Percentiles rank a stretch among this genome's conserved stretches.
These are phyloP conservation scores for Mortierella sp. DNA, from an alignment of 371 early-diverging fungal genomes.

Conservation along the genomic window DNA sequence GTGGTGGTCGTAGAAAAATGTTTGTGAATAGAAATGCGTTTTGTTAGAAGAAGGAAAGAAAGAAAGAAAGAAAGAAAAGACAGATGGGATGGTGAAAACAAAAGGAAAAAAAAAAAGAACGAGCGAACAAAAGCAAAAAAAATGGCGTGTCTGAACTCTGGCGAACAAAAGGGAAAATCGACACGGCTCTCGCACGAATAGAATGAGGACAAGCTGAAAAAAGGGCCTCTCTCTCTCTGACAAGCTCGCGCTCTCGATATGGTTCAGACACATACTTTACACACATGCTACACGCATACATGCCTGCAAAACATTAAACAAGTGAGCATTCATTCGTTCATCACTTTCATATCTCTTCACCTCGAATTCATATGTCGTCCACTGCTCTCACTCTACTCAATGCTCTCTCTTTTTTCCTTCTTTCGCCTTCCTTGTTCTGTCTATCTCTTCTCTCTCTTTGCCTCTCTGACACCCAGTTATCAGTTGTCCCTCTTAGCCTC, in stretches of 20 bases:
- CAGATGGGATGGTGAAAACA: not conserved
- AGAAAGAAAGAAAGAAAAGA: not conserved
- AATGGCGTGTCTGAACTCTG: not conserved
- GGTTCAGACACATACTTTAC: not conserved
- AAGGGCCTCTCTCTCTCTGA: not conserved
- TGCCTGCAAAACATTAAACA: not conserved
- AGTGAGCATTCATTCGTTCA: not conserved
- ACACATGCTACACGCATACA: not conserved
- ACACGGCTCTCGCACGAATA: not conserved
- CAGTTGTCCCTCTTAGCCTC: not conserved
- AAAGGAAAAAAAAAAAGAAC: not conserved
- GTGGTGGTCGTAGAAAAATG: not conserved
- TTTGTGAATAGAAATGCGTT: not conserved
- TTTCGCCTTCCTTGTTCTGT: not conserved
- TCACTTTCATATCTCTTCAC: not conserved
- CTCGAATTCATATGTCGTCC: constrained; percentile 4
- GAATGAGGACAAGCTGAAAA: too few species aligned
- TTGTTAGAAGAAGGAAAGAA: not conserved
- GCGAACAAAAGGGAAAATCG: not conserved
- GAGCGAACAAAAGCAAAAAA: too few species aligned
- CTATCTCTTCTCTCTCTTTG: not conserved
- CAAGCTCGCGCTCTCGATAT: too few species aligned
- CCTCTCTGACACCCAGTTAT: not conserved
- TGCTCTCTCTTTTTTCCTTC: too few species aligned
- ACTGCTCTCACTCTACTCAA: too few species aligned